These are phyloP conservation scores for Curvularia spicifera DNA, from an alignment of 2,329 filamentous ascomycete genomes.

Conservation along the genomic window DNA sequence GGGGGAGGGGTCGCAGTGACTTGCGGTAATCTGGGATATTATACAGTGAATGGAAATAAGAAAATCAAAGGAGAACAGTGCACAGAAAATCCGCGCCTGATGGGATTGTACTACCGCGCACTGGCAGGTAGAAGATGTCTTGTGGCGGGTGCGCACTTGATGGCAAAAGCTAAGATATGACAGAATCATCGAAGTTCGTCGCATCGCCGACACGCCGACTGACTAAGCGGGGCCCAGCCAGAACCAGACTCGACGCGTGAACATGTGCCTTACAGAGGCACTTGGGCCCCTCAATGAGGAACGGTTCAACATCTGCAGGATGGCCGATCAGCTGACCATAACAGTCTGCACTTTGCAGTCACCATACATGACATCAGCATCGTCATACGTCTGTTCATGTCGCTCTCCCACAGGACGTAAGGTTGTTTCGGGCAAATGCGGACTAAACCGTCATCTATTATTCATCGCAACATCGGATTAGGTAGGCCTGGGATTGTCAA, in stretches of 20 bases:
- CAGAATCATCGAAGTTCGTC: conserved; percentile 24
- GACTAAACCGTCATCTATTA: neutral
- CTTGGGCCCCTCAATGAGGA: neutral
- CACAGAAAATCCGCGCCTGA: conserved; percentile 2
- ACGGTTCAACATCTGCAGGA: neutral
- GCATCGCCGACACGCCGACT: conserved; percentile 17
- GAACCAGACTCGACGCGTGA: conserved; percentile 3
- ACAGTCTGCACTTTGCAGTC: neutral
- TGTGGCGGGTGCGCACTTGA: conserved; percentile 24
- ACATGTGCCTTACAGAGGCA: neutral
- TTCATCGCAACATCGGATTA: neutral
- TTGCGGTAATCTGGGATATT: conserved; percentile 5
- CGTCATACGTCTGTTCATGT: neutral
- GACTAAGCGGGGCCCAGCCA: conserved; percentile 18
- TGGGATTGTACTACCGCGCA: conserved; percentile 26
- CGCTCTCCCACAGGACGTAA: neutral
- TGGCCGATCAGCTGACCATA: neutral
- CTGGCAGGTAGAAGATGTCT: conserved; percentile 13
- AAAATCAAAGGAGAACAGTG: neutral
- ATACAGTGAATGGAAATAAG: conserved; percentile 2
- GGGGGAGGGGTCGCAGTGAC: conserved; percentile 16
- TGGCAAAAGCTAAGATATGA: conserved; percentile 27
- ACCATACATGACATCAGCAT: neutral
- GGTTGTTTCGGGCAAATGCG: neutral
- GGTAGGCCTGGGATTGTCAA: neutral